Conservation (phyloP, 106 monocot genomes). For the Dendrobium chrysotoxum region DNA sequence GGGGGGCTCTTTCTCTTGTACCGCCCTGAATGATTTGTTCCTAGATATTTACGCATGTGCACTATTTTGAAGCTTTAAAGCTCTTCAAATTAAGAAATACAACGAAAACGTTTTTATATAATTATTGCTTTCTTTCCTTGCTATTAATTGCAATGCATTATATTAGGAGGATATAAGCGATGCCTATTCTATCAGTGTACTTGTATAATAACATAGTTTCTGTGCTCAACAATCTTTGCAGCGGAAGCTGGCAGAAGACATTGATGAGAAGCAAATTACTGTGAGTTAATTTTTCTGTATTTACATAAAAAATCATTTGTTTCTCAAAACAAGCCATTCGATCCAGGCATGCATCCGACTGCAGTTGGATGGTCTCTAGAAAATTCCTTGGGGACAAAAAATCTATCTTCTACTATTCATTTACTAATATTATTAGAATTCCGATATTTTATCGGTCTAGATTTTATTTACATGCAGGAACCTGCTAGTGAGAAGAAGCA, state of each 20-base stretch:
- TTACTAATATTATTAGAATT: background rate
- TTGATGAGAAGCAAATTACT: background rate
- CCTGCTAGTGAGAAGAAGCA: constrained; percentile 26
- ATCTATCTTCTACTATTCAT: background rate
- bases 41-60: too few species aligned
- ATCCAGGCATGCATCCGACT: too few species aligned
- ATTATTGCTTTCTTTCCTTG: too few species aligned
- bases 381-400: background rate
- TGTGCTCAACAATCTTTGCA: background rate
- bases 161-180: too few species aligned
- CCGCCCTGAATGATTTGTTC: too few species aligned
- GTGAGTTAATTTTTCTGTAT: constrained; percentile 2
- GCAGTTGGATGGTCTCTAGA: background rate
- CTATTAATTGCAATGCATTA: too few species aligned
- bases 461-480: constrained; percentile 31
- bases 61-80: too few species aligned
- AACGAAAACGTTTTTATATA: too few species aligned
- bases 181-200: too few species aligned
- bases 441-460: background rate
- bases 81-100: too few species aligned
- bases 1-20: too few species aligned
- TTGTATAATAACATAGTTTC: constrained; percentile 4
- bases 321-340: background rate
- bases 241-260: constrained; percentile 2
- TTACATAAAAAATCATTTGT: background rate